Conservation (phyloP, 1,284 basidiomycete species). For the Apiotrichum laibachii region DNA sequence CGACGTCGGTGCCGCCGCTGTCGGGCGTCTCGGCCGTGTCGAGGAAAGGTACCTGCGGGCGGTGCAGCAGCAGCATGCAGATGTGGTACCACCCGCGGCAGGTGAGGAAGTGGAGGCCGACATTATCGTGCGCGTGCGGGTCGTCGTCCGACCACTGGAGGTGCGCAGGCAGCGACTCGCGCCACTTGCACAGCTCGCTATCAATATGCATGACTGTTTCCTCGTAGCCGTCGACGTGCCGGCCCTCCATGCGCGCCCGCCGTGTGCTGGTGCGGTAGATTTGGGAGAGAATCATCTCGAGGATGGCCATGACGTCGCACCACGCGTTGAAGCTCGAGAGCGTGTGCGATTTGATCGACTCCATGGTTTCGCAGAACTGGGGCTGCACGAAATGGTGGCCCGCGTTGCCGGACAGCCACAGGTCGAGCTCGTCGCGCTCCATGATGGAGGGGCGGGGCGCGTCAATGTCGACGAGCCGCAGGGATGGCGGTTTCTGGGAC, state of each 20-base stretch:
- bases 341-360: conserved; percentile 18
- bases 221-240: conserved; percentile 21
- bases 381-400: conserved; percentile 13
- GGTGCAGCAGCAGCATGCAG: conserved; percentile 20
- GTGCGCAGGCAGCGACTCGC: conserved; percentile 12
- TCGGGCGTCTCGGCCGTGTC: conserved; percentile 9
- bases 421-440: conserved; percentile 25
- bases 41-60: conserved; percentile 22
- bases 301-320: conserved; percentile 20
- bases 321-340: conserved; percentile 18
- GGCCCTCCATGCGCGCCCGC: conserved; percentile 21
- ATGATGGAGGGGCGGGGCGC: conserved; percentile 13
- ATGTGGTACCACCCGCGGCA: conserved; percentile 21
- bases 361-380: conserved; percentile 13
- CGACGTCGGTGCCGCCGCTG: not conserved
- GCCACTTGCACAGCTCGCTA: conserved; percentile 19
- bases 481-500: conserved; percentile 10
- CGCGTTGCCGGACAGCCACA: conserved; percentile 16
- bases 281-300: conserved; percentile 21
- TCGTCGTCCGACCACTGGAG: conserved; percentile 23
- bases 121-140: conserved; percentile 11
- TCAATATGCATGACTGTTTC: conserved; percentile 21
- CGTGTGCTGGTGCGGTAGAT: conserved; percentile 22
- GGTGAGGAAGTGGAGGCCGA: conserved; percentile 18
- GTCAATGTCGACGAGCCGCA: conserved; percentile 20